phyloP scores from a whole-genome alignment of 352 stramenopile genomes.

The Phytopythium litorale region DNA sequence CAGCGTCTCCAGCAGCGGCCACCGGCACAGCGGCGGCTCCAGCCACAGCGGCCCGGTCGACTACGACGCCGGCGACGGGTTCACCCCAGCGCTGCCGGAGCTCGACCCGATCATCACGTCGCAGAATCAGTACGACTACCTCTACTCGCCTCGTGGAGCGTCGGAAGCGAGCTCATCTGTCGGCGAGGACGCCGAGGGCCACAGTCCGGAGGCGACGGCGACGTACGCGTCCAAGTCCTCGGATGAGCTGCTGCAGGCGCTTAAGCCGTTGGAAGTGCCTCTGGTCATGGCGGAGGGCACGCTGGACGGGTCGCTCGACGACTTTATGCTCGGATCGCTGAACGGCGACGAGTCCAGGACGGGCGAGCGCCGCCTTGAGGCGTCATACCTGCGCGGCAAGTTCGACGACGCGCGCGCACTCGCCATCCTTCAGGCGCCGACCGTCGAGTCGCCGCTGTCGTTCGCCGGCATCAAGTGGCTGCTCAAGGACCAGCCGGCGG shows the following conservation, averaged over 20 bases:
- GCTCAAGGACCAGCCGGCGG: slow-evolving; percentile 9
- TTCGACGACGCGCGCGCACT: slow-evolving; percentile 8
- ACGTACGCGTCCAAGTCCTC: slow-evolving; percentile 2
- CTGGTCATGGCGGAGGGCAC: slow-evolving; percentile 9
- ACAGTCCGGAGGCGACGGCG: not conserved
- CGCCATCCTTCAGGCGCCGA: slow-evolving; percentile 1
- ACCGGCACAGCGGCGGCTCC: slow-evolving; percentile 4
- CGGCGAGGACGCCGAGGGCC: not conserved
- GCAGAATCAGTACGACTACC: slow-evolving; percentile 7
- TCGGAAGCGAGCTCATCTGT: slow-evolving; percentile 5
- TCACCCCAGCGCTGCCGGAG: slow-evolving; percentile 8
- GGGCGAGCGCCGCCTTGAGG: not conserved
- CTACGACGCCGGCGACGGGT: slow-evolving; percentile 7
- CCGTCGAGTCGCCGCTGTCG: slow-evolving; percentile 1
- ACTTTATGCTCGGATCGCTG: slow-evolving; percentile 10
- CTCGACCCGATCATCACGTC: slow-evolving; percentile 11
- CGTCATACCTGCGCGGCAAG: slow-evolving; percentile 9
- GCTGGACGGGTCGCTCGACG: slow-evolving; percentile 7
- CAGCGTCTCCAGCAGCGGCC: not conserved
- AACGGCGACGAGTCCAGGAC: slow-evolving; percentile 4
- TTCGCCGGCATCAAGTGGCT: slow-evolving; percentile 13
- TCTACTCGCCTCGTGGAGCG: slow-evolving; percentile 2
- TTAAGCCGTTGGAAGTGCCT: slow-evolving; percentile 8
- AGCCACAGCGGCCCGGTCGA: not conserved
- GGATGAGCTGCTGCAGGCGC: slow-evolving; percentile 4